Base-by-base conservation (phyloP, 2,329 filamentous ascomycete species). In the Fusarium sp. region DNA sequence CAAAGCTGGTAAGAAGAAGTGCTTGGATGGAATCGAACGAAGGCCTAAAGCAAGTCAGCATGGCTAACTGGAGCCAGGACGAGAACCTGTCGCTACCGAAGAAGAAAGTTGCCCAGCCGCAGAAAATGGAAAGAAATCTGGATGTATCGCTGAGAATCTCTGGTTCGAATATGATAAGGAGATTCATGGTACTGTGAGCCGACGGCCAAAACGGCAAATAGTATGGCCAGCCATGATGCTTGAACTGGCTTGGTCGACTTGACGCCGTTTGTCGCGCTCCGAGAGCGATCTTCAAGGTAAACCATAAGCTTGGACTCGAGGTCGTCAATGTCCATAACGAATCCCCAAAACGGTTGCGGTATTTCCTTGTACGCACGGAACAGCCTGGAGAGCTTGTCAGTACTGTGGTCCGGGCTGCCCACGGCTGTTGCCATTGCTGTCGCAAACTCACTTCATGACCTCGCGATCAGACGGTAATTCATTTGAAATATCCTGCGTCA, bases 331-430 rank as follows among this genome's bases (percentile, higher is more conserved):
- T 92, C 90, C 66, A 91, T 87, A 20, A 92, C 88, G 58, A 92
- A 90, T 2, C 90, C 90, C 90, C 90, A 92, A 73, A 92, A 92
- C 2, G 89, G 89, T 57, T 92, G 90, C 2, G 90, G 88, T 27
- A 91, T 90, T 77, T 92, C 89, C 79, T 92, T 92, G 82, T 92
- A 92, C 2, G 90, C 89, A 51, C 89, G 87, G 77, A 92, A 92
- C 8, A 91, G 83, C 75, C 90, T 92, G 66, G 10, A 36, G 55
- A 42, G 29, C 35, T 62, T 68, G 71, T 70, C 35, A 75, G 49
- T 33, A 16, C 58, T 42, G 57, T 20, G 10, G 11, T 14, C 24
- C 31, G 20, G 31, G 22, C 27, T 53, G 46, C 29, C 38, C 64
- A 2, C 24, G 56, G 38, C 36, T 36, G 33, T 8, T 22, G 9